These are phyloP conservation scores for Sphaceloma murrayae DNA, from an alignment of 2,329 filamentous ascomycete genomes.

Conservation along the genomic window DNA sequence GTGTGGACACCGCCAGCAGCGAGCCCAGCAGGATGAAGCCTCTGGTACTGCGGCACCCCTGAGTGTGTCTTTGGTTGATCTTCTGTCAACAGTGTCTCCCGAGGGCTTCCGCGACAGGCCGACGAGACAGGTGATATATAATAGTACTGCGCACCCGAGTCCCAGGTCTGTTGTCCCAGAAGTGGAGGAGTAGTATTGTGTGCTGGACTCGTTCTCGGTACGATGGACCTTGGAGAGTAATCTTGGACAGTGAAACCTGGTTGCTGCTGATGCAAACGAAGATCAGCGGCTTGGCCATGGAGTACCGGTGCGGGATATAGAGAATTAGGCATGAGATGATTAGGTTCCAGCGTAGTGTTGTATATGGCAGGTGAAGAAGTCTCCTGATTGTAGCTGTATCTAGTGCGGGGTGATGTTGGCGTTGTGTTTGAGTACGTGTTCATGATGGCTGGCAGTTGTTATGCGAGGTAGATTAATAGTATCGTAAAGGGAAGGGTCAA, in stretches of 20 bases:
- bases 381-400: constrained; percentile 4
- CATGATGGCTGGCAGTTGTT: background rate
- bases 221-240: background rate
- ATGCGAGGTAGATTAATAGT: constrained; percentile 1
- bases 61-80: background rate
- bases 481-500: constrained; percentile 1
- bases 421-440: constrained; percentile 2
- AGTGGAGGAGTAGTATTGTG: constrained; percentile 8
- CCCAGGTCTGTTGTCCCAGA: constrained; percentile 4
- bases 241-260: constrained; percentile 11
- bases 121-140: constrained; percentile 7
- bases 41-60: background rate
- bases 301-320: background rate
- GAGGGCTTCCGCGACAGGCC: constrained; percentile 1
- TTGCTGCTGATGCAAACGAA: background rate
- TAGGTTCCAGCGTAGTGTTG: background rate
- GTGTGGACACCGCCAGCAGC: background rate
- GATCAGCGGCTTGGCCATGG: background rate
- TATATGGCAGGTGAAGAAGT: background rate
- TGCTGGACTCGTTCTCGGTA: background rate
- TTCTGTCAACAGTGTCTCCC: background rate
- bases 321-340: background rate
- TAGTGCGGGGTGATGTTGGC: background rate
- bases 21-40: background rate
- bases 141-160: constrained; percentile 6